Evolutionary conservation across 139 green algal genomes (phyloP).

Genomic region (Micractinium conductrix): DNA sequence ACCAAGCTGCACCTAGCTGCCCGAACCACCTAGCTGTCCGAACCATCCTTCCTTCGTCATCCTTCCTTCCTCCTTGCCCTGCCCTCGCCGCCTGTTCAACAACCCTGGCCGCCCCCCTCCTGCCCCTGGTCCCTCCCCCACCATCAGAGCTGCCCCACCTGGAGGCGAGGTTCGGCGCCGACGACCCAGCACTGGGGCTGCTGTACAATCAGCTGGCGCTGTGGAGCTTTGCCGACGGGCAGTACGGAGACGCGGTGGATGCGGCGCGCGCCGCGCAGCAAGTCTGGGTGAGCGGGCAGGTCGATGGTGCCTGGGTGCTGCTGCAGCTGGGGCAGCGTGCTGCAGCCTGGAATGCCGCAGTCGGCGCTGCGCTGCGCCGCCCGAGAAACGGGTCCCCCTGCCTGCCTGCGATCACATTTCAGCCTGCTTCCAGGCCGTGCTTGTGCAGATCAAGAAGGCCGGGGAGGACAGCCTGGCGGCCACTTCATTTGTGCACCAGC

Average conservation of each 20-base stretch:
- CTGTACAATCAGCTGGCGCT: conserved; percentile 17
- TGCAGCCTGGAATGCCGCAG: background rate
- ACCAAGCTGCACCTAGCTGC: background rate
- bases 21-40: background rate
- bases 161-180: background rate
- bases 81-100: too few relatives aligned
- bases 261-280: background rate
- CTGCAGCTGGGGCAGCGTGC: too few relatives aligned
- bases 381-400: background rate
- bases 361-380: background rate
- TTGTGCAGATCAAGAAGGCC: too few relatives aligned
- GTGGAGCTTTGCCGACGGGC: background rate
- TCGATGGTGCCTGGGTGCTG: background rate
- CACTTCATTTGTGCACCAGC: background rate
- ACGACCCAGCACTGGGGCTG: background rate
- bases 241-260: background rate
- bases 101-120: too few relatives aligned
- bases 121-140: too few relatives aligned
- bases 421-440: too few relatives aligned
- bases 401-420: background rate
- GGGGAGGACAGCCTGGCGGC: background rate
- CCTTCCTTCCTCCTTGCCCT: background rate
- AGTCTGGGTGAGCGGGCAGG: background rate
- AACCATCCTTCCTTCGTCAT: background rate
- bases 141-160: background rate